Conservation (phyloP, 163 green algal species). For the Volvox carteri region DNA sequence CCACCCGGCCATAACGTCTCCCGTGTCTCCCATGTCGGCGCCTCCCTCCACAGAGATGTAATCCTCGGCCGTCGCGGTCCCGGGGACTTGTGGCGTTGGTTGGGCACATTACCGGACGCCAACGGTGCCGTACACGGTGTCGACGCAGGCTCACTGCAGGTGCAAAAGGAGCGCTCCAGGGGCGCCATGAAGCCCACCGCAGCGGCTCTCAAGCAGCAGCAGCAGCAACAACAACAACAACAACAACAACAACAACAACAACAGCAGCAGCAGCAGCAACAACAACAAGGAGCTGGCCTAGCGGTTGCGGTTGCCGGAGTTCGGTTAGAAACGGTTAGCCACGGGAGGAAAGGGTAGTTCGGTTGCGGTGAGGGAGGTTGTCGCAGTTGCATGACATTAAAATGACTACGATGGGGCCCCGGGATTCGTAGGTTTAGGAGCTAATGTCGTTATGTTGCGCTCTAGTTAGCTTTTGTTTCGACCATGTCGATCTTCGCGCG, state of each 20-base stretch:
- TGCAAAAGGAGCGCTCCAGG: constrained; percentile 17
- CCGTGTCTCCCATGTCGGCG: too few relatives aligned
- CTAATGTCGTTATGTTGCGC: too few relatives aligned
- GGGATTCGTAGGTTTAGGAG: too few relatives aligned
- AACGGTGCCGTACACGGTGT: constrained; percentile 77
- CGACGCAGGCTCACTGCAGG: constrained; percentile 67
- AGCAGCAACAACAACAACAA: constrained; percentile 29
- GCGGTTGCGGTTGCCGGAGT: too few relatives aligned
- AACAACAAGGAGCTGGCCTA: neutral
- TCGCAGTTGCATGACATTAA: too few relatives aligned
- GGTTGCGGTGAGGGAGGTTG: too few relatives aligned
- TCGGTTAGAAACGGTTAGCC: too few relatives aligned
- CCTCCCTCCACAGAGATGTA: constrained; percentile 63
- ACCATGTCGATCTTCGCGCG: too few relatives aligned
- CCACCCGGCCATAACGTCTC: too few relatives aligned
- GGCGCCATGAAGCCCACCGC: constrained; percentile 54
- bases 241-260: constrained; percentile 44
- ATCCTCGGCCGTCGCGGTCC: constrained; percentile 62
- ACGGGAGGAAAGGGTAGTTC: too few relatives aligned
- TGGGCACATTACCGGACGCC: constrained; percentile 74
- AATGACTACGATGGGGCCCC: too few relatives aligned
- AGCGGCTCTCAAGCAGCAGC: constrained; percentile 48
- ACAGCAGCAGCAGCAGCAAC: neutral
- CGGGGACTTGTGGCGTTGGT: constrained; percentile 67
- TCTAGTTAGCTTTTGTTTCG: too few relatives aligned